These are phyloP conservation scores for Penicillium samsonianum DNA, from an alignment of 495 filamentous ascomycete genomes.

Conservation along the genomic window DNA sequence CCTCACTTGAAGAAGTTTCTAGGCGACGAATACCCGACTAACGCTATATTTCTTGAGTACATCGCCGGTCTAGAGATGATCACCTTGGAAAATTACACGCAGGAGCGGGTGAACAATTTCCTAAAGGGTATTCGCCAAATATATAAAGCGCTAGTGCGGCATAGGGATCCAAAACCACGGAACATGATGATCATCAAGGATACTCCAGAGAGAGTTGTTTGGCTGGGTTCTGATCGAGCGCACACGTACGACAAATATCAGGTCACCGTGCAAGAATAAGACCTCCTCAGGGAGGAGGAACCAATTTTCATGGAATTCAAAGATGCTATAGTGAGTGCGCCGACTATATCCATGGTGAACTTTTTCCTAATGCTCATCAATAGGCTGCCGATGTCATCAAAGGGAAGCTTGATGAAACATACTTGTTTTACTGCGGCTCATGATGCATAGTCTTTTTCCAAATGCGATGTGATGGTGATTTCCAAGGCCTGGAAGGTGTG, in stretches of 20 bases:
- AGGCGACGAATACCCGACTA: not conserved
- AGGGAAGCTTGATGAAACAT: not conserved
- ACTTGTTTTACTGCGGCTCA: not conserved
- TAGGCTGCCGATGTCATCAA: not conserved
- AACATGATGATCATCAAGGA: not conserved
- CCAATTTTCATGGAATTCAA: not conserved
- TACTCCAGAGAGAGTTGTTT: not conserved
- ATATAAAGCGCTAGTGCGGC: not conserved
- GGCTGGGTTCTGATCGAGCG: not conserved
- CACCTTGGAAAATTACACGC: not conserved
- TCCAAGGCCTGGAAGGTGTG: too few species aligned
- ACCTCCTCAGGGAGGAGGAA: not conserved
- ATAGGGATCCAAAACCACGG: not conserved
- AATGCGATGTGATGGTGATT: not conserved
- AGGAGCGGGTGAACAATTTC: not conserved
- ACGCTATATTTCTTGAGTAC: not conserved
- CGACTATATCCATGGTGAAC: too few species aligned
- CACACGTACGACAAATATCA: not conserved
- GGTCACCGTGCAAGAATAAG: not conserved
- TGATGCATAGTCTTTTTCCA: not conserved
- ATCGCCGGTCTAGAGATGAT: not conserved
- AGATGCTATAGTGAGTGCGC: not conserved
- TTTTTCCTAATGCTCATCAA: not conserved
- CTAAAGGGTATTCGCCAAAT: not conserved
- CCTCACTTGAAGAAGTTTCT: not conserved